Percentiles rank a stretch among this genome's conserved stretches.
Conservation (phyloP, 2,329 filamentous ascomycete species). For the Orbilia javanica region DNA sequence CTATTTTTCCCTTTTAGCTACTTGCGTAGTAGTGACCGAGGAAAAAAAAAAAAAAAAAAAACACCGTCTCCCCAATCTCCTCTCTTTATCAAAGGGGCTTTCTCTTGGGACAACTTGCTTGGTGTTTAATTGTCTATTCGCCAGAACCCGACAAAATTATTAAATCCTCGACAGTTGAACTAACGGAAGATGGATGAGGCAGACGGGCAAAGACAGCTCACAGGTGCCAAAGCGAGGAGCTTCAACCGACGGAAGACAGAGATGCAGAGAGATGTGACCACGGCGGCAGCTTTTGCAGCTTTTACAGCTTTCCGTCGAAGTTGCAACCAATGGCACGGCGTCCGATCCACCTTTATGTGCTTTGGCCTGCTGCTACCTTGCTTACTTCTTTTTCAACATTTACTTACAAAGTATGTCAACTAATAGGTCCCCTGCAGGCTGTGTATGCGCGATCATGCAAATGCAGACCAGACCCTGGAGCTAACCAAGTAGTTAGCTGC, state of each 20-base stretch:
- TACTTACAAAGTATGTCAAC: too few relatives aligned
- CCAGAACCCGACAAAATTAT: too few relatives aligned
- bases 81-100: background rate
- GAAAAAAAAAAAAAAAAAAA: conserved; percentile 1
- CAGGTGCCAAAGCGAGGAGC: conserved; percentile 44
- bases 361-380: too few relatives aligned
- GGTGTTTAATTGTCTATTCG: too few relatives aligned
- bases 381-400: background rate
- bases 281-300: conserved; percentile 3
- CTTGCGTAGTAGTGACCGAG: background rate
- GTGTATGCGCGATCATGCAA: background rate
- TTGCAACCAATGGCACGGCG: conserved; percentile 8
- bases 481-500: background rate
- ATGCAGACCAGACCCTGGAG: background rate
- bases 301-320: background rate
- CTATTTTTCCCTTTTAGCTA: background rate
- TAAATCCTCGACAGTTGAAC: background rate
- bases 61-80: background rate
- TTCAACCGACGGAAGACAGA: conserved; percentile 28
- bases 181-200: background rate
- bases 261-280: conserved; percentile 27
- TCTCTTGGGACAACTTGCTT: too few relatives aligned
- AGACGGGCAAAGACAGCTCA: conserved; percentile 16
- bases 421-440: background rate
- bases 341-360: conserved; percentile 13